Base-by-base conservation (phyloP, 257 asterid genomes). In the Leptodermis oblonga region DNA sequence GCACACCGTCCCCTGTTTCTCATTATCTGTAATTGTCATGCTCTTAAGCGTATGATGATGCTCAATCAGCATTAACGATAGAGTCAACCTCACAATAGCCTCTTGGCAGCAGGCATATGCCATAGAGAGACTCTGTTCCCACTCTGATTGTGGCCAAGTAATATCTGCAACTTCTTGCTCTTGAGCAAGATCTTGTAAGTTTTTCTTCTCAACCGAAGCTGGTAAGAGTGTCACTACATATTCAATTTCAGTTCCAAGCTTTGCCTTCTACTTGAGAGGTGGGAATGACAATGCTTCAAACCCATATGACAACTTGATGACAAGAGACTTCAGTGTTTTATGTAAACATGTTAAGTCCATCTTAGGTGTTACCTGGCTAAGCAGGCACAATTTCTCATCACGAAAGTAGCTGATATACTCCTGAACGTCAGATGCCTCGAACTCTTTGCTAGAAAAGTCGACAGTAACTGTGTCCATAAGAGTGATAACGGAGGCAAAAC, bases 231-330 rank as follows among this genome's bases (percentile, higher is more conserved):
- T 36, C 65, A 79, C 74, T 0, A 62, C 41, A 7, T 36, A 61
- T 30, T 74, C 72, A 30, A 66, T 41, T 42, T 37, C 65, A 54
- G 55, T 26, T 26, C 55, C 73, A 28, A 58, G 55, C 52, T 56
- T 69, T 55, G 73, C 65, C 54, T 69, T 69, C 73, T 65, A 69
- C 30, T 39, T 11, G 11, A 69, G 65, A 1, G 26, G 61, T 17
- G 66, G n/a, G 45, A 65, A 41, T 37, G 51, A 54, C 5, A 28
- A 58, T 18, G 63, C 28, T 37, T 14, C 28, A 48, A 52, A 34
- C 31, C 49, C 62, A 22, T 65, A 72, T n/a, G 52, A 42, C 15
- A 69, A 76, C 66, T 72, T 76, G 72, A 80, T 52, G 61, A 72
- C 63, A 52, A 76, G 68, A 14, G 74, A 65, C 62, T 62, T 58